Conservation (phyloP, 192 early-diverging fungal genomes). For the Coemansia sp. region DNA sequence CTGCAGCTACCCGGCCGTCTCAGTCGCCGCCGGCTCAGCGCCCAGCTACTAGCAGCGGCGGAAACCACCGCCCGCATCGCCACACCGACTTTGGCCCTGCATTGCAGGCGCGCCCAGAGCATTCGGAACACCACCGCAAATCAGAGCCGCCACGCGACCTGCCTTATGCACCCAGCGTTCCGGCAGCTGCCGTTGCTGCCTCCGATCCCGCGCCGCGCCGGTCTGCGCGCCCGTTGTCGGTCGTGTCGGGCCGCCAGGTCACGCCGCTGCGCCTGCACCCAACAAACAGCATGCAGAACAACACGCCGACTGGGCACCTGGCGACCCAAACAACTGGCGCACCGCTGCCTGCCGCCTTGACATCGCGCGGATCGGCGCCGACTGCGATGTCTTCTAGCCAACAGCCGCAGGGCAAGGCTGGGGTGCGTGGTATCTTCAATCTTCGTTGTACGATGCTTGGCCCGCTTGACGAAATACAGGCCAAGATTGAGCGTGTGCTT, state of each 20-base stretch:
- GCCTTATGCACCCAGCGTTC: conserved; percentile 16
- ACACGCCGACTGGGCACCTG: conserved; percentile 10
- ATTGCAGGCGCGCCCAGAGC: background rate
- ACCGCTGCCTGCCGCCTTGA: conserved; percentile 38
- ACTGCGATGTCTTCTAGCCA: conserved; percentile 7
- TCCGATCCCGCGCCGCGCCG: conserved; percentile 13
- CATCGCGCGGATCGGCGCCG: conserved; percentile 29
- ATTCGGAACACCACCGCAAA: conserved; percentile 32
- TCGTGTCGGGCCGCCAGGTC: conserved; percentile 34
- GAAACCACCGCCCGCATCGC: conserved; percentile 22
- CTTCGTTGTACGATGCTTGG: conserved; percentile 44
- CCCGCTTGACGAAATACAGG: conserved; percentile 34
- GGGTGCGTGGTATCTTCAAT: conserved; percentile 36
- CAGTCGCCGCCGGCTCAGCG: conserved; percentile 18
- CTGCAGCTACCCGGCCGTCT: conserved; percentile 13
- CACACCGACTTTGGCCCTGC: conserved; percentile 45
- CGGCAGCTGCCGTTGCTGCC: background rate
- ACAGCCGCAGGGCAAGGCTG: conserved; percentile 10
- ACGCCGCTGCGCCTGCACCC: conserved; percentile 40
- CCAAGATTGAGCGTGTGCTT: conserved; percentile 28
- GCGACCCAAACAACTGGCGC: conserved; percentile 21
- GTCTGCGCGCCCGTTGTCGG: conserved; percentile 34
- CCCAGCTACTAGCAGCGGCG: conserved; percentile 39
- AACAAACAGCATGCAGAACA: conserved; percentile 33
- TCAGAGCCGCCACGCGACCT: conserved; percentile 37